These are phyloP conservation scores for Pseudocercospora pini-densiflorae DNA, from an alignment of 2,329 filamentous ascomycete genomes.

Conservation along the genomic window DNA sequence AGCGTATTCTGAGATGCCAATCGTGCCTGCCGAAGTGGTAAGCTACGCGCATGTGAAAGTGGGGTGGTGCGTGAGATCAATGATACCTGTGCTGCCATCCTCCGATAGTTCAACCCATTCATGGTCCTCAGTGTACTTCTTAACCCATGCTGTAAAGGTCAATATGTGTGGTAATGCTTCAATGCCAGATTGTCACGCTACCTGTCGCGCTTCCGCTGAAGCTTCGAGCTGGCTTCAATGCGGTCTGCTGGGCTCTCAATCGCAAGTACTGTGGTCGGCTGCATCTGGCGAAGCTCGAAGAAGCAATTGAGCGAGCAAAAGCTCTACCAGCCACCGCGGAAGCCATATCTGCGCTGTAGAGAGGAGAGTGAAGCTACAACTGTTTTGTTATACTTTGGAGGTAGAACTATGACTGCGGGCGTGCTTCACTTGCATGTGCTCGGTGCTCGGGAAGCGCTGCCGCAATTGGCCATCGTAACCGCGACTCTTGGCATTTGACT, in stretches of 20 bases:
- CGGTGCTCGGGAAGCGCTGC: not conserved
- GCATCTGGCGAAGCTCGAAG: constrained; percentile 31
- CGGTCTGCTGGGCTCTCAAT: constrained; percentile 28
- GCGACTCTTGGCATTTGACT: constrained; percentile 3
- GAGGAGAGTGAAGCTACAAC: constrained; percentile 5
- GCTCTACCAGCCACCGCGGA: constrained; percentile 26
- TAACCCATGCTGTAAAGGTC: constrained; percentile 59
- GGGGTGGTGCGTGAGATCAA: constrained; percentile 13
- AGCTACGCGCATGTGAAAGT: constrained; percentile 21
- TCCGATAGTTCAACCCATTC: constrained; percentile 93
- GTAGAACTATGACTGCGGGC: not conserved
- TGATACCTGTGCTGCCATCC: constrained; percentile 76
- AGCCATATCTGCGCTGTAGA: constrained; percentile 19
- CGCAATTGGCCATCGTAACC: constrained; percentile 1
- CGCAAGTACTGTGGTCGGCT: constrained; percentile 36
- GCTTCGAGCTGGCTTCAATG: constrained; percentile 28
- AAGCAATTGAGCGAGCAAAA: constrained; percentile 29
- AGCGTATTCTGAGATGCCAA: constrained; percentile 90
- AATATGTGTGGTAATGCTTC: not conserved
- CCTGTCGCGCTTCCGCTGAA: constrained; percentile 37
- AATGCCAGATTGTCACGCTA: constrained; percentile 16
- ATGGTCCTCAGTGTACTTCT: constrained; percentile 95
- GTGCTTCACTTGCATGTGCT: not conserved
- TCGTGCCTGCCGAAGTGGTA: constrained; percentile 55
- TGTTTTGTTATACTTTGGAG: not conserved